Evolutionary conservation across 352 stramenopile genomes (phyloP).

Genomic region (Phytophthora hybrid): DNA sequence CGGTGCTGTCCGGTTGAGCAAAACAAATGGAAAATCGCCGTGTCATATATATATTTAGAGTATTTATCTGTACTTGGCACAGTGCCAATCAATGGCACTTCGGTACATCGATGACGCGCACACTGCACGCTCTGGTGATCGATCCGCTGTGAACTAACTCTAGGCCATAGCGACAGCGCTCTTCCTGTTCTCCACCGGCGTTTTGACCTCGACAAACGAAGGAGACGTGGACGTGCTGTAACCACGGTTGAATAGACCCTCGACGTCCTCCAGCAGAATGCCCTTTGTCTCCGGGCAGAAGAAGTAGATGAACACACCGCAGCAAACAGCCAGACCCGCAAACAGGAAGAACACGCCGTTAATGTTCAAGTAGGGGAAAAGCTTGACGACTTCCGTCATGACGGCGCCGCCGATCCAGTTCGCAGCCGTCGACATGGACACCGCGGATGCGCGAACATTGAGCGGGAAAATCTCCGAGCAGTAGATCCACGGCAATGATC

Average conservation of each 20-base stretch:
- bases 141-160: background rate
- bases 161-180: constrained; percentile 30
- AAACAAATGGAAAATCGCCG: background rate
- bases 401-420: constrained; percentile 55
- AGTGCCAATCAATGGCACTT: too few relatives aligned
- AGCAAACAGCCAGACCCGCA: constrained; percentile 26
- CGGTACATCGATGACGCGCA: background rate
- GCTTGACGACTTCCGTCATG: constrained; percentile 48
- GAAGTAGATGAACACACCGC: constrained; percentile 39
- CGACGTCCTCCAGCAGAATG: constrained; percentile 39
- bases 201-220: constrained; percentile 40
- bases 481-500: constrained; percentile 58
- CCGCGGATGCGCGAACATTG: constrained; percentile 57
- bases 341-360: constrained; percentile 46
- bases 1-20: too few relatives aligned
- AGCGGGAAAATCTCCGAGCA: constrained; percentile 68
- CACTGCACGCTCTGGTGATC: too few relatives aligned
- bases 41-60: background rate
- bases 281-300: constrained; percentile 42
- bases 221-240: constrained; percentile 32
- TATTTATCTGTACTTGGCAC: too few relatives aligned
- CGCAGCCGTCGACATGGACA: constrained; percentile 49
- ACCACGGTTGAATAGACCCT: constrained; percentile 28
- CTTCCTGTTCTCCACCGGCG: constrained; percentile 18
- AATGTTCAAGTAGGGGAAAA: constrained; percentile 44